Base-by-base conservation (phyloP, 768 basidiomycete genomes). In the Tylopilus intermedius region DNA sequence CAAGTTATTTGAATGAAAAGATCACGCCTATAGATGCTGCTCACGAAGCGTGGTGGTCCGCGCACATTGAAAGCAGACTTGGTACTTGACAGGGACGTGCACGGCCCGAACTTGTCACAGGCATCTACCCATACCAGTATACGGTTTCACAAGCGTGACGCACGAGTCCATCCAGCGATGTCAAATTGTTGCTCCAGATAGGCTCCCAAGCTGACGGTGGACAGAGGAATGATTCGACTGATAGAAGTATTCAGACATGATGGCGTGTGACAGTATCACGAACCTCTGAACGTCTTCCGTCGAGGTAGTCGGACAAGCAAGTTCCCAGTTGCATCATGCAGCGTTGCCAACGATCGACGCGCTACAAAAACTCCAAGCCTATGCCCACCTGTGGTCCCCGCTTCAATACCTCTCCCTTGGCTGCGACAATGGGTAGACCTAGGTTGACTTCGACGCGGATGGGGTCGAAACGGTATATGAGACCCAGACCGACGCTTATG, bases 361-460 rank as follows among this genome's bases (percentile, higher is more conserved):
- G 32, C 55, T 67, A 92, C 64, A 90, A 62, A 72, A 91, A 90
- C 58, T 89, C 86, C 50, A 91, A 63, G 2, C 88, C 91, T 57
- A 94, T 79, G 4, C 91, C 91, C 26, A 90, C 79, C 67, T 89
- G 89, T 42, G 91, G 71, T 8, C 91, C 92, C 62, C 79, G 82
- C 62, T 81, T 76, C 50, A 69, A 61, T 8, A 81, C 82, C 67
- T 90, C 92, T 50, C 80, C 81, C 61, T 74, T 79, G 42, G 79
- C 80, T 2, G 82, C 79, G 3, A 85, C 78, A 3, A 96, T 73
- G 5, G 93, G 93, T 33, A 95, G 75, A 7, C 92, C 90, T 56
- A 95, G 79, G 67, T 94, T 95, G 53, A 91, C 74, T 68, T 96
- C 94, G 26, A 92, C 76, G n/a, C 94, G 77, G 18, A 91, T 76